Evolutionary conservation across 2,329 filamentous ascomycete genomes (phyloP), one percentile per base, ranked within the genome.

Genomic region (Pseudogymnoascus sp.): DNA sequence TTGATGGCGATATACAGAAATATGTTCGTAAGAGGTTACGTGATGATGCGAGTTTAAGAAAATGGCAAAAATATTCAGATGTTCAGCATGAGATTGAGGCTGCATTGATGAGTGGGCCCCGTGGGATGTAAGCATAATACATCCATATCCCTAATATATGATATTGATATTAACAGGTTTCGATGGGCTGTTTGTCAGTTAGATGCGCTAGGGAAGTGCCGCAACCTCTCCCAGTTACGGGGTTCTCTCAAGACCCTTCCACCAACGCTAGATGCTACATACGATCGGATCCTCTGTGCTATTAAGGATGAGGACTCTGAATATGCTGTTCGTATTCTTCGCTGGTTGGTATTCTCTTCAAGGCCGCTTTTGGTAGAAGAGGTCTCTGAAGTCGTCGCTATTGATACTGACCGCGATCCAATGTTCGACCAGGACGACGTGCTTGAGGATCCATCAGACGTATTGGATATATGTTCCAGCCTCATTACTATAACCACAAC

Each of bases 51-150:
- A 64, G 63, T 7, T 63, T 73, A 13, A 67, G 67, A n/a, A 69
- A 68, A 50, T 73, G 72, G 73, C 33, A 60, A 56, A 11, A 26
- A 0, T 62, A 64, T 4, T 63, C 68, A 21, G 65, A 71, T 1
- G 62, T 69, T 24, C 69, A 67, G 62, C 10, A 60, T 8, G 16
- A 71, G n/a, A 73, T 72, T 21, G 65, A 71, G 50, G 29, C 6
- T 14, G 35, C 59, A 21, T 37, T 74, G 7, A 64, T 66, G 5
- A 3, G 66, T 10, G 70, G 70, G 29, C 67, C 71, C 16, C 61
- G 71, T 44, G 72, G 72, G 64, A 74, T 73, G 72, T 73, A 68
- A 66, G 71, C 37, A 4, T 56, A 53, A n/a, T 14, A 53, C n/a
- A 10, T 40, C n/a, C 59, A 1, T 7, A 13, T 38, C 7, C 44